Evolutionary conservation across 1,284 basidiomycete genomes (phyloP), one percentile per base, ranked within the genome.

Genomic region (Melanopsichium pennsylvanicum): DNA sequence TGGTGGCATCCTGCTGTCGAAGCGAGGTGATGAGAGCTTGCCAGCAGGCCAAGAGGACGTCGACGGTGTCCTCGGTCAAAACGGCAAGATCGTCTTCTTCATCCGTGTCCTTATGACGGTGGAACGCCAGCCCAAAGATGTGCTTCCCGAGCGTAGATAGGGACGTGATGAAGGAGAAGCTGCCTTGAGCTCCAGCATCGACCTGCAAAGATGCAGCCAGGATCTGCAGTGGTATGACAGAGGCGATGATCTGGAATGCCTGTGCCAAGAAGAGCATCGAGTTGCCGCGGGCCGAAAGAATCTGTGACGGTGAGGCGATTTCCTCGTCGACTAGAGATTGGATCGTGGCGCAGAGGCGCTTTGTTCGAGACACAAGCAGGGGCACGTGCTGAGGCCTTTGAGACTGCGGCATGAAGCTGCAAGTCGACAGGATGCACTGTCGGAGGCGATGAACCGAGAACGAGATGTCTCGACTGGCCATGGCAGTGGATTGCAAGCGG

Each of bases 11-110:
- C 12, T 50, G 41, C 25, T 67, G 60, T 37, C 44, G 47, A 4
- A 66, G 27, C 23, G 59, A 43, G 3, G 49, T 48, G 19, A 38
- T 57, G 35, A 66, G 49, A 16, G 48, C 44, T 25, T 57, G 73
- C 70, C 61, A 71, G 49, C 40, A 69, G 33, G 50, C 56, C 44
- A 76, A 19, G 12, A 72, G 45, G 11, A 54, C 50, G 31, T 72
- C 63, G 31, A 68, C 45, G 10, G 60, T 47, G 27, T 72, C 69
- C 36, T 75, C 74, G 21, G 62, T 62, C 29, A 74, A 58, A 1
- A 61, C 59, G 15, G 42, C 58, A 11, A 74, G 62, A 12, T 72
- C 72, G 25, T 75, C 74, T 27, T 72, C 74, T 19, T 75, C 69
- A 23, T 57, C 52, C 0, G 63, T 52, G 16, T 70, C 51, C 31